Evolutionary conservation across 371 early-diverging fungal species (phyloP).

Genomic region (Entomophthora muscae): DNA sequence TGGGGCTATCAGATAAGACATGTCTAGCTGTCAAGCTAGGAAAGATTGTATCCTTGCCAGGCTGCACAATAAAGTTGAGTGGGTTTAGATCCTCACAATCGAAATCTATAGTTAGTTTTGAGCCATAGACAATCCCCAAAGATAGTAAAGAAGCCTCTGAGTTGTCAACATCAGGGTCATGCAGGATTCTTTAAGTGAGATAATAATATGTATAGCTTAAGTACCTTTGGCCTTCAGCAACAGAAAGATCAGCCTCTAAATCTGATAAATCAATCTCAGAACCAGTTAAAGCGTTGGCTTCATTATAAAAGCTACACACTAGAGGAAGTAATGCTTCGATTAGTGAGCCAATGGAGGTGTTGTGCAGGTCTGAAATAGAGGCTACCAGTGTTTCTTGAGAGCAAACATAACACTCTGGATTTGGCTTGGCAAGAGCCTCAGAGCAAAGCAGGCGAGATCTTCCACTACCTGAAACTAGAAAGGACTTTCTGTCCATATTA

Average conservation of each 20-base stretch:
- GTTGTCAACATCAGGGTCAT: slow-evolving; percentile 86
- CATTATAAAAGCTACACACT: neutral
- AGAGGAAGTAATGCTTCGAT: neutral
- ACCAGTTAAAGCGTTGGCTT: slow-evolving; percentile 15
- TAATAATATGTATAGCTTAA: neutral
- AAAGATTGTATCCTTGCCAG: no score
- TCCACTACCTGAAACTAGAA: slow-evolving; percentile 27
- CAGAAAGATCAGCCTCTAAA: slow-evolving; percentile 15
- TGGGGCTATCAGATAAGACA: no score
- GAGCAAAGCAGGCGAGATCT: slow-evolving; percentile 26
- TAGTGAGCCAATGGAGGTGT: neutral
- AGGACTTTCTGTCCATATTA: slow-evolving; percentile 20
- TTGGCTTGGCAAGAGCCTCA: slow-evolving; percentile 30
- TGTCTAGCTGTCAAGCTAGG: no score
- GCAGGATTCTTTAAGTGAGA: slow-evolving; percentile 35
- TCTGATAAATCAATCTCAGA: slow-evolving; percentile 27
- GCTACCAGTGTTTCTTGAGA: slow-evolving; percentile 3
- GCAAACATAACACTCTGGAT: slow-evolving; percentile 38
- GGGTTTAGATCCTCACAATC: slow-evolving; percentile 19
- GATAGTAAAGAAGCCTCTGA: slow-evolving; percentile 27
- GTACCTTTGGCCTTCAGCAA: slow-evolving; percentile 38
- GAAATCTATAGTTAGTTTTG: slow-evolving; percentile 27
- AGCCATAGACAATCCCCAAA: slow-evolving; percentile 35
- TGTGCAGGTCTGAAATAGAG: neutral
- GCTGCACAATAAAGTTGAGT: no score